phyloP scores from a whole-genome alignment of 306 rosid genomes.

The Acacia melanoxylon region DNA sequence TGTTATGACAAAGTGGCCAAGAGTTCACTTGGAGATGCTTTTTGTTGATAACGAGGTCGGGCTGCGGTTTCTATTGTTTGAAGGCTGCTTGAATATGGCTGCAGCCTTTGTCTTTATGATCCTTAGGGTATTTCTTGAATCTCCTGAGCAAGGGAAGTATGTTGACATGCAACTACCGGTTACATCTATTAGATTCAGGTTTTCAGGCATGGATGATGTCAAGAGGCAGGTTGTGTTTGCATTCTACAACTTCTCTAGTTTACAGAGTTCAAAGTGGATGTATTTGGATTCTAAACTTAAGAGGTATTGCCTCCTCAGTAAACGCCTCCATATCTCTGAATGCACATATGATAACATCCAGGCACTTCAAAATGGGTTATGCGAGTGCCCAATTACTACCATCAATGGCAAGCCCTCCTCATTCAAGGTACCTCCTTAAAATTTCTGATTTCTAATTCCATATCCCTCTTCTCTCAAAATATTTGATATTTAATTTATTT shows the following conservation, averaged over 20 bases:
- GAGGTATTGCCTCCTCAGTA: conserved; percentile 67
- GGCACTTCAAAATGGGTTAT: conserved; percentile 65
- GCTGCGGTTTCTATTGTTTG: conserved; percentile 73
- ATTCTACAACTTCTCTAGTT: conserved; percentile 62
- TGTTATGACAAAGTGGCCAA: conserved; percentile 67
- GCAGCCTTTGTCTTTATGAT: conserved; percentile 61
- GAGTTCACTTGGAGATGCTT: conserved; percentile 82
- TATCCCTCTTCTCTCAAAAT: neutral
- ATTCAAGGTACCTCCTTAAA: conserved; percentile 55
- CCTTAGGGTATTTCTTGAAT: conserved; percentile 56
- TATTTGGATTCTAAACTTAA: conserved; percentile 63
- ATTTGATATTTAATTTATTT: neutral
- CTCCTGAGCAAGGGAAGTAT: conserved; percentile 48
- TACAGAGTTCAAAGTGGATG: conserved; percentile 70
- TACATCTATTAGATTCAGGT: conserved; percentile 81
- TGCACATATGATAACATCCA: conserved; percentile 90
- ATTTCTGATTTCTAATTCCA: conserved; percentile 13
- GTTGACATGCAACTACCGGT: conserved; percentile 65
- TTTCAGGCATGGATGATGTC: conserved; percentile 54
- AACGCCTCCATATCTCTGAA: conserved; percentile 74
- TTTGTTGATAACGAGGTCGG: conserved; percentile 90
- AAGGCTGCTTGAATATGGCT: conserved; percentile 78
- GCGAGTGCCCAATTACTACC: conserved; percentile 38
- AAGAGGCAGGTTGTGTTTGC: conserved; percentile 78
- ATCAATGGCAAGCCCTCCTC: conserved; percentile 34